A percentile compares a stretch with the other conserved stretches of the same genome.
Conservation (phyloP, 495 filamentous ascomycete species). For the Podospora sp. region DNA sequence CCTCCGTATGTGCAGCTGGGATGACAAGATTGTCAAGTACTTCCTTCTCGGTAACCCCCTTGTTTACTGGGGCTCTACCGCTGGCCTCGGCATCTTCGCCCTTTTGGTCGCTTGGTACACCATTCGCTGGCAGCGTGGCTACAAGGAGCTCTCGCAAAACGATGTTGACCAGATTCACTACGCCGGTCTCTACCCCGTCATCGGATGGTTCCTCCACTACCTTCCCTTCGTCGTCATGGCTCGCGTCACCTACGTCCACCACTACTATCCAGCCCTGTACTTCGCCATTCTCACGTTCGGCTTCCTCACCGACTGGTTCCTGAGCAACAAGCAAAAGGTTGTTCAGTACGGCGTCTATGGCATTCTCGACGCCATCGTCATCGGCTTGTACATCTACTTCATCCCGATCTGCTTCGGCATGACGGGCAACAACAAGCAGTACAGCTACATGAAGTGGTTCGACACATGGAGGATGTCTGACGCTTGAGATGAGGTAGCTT, state of each 20-base stretch:
- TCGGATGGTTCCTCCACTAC: slow-evolving; percentile 97
- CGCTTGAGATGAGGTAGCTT: slow-evolving; percentile 10
- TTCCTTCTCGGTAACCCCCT: slow-evolving; percentile 96
- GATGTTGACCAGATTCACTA: slow-evolving; percentile 96
- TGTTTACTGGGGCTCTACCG: slow-evolving; percentile 93
- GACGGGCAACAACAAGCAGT: slow-evolving; percentile 79
- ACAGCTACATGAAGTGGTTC: slow-evolving; percentile 92
- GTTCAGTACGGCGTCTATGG: slow-evolving; percentile 66
- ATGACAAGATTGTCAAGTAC: slow-evolving; percentile 93
- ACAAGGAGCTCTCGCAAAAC: slow-evolving; percentile 72
- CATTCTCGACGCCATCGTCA: slow-evolving; percentile 68
- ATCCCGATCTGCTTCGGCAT: slow-evolving; percentile 97
- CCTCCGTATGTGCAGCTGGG: slow-evolving; percentile 98
- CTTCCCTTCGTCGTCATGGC: slow-evolving; percentile 96
- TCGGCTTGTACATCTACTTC: slow-evolving; percentile 85
- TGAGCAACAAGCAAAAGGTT: slow-evolving; percentile 60
- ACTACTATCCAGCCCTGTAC: slow-evolving; percentile 99
- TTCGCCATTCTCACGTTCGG: slow-evolving; percentile 90
- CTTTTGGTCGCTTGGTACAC: slow-evolving; percentile 80
- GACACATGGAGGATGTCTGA: slow-evolving; percentile 67
- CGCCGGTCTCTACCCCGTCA: slow-evolving; percentile 82
- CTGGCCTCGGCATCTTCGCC: slow-evolving; percentile 70
- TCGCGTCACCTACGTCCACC: slow-evolving; percentile 97
- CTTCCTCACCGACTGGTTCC: slow-evolving; percentile 84
- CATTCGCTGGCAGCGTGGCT: slow-evolving; percentile 95